Evolutionary conservation across 768 basidiomycete species (phyloP), one percentile per base, ranked within the genome.

Genomic region (Leucocoprinus birnbaumii): DNA sequence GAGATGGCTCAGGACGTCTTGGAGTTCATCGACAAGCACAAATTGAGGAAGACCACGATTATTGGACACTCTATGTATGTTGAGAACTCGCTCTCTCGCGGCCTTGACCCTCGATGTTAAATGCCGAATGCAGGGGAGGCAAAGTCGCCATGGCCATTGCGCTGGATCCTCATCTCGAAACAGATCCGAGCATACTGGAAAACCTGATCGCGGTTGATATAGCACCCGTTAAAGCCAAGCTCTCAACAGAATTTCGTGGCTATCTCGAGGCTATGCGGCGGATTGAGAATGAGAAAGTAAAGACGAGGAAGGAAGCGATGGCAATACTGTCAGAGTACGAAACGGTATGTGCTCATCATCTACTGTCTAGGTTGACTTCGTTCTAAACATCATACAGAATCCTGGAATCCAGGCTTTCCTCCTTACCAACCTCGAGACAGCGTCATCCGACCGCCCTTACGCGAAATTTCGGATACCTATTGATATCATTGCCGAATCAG

Each of bases 31-130:
- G 62, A 72, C 11, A 71, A 75, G 34, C 80, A 82, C 42, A 71
- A 72, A 0, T 66, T 91, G 35, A 71, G 73, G 2, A 73, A 86
- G 18, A 78, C 94, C 18, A 83, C 89, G 2, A 76, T 97, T 4
- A 73, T 96, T 5, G 94, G 94, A 0, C 94, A 96, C 65, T 95
- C 93, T 2, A 94, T 96, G 94, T 93, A 59, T 34, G 27, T 25
- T 2, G n/a, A 16, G 22, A 26, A 27, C 13, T n/a, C 13, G 10
- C 8, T 22, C 11, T n/a, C 24, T 46, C 24, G n/a, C n/a, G 13
- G 25, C 2, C 11, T 31, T 31, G 6, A 11, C 31, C 31, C 5
- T 31, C 31, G n/a, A n/a, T n/a, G n/a, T 5, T 5, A 5, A 31
- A 5, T 31, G 31, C 5, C 6, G 11, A 22, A n/a, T 26, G 11